Conservation (phyloP, 2,329 filamentous ascomycete species). For the Fusarium vanettenii region DNA sequence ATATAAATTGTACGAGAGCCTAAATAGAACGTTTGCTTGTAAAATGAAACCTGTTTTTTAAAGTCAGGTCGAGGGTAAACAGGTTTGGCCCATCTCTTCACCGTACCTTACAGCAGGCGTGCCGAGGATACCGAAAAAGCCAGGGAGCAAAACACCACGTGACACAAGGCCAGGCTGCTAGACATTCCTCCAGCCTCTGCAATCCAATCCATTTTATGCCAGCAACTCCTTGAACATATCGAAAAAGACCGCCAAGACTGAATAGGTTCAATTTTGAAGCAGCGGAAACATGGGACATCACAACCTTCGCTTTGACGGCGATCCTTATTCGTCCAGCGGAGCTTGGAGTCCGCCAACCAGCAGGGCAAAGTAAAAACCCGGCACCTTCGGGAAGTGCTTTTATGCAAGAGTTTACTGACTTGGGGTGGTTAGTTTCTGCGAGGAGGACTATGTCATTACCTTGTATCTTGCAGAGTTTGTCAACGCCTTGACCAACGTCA, state of each 20-base stretch:
- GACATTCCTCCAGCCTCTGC: background rate
- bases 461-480: conserved; percentile 58
- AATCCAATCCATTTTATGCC: background rate
- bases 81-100: background rate
- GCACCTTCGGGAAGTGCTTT: background rate
- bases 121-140: background rate
- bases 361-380: conserved; percentile 50
- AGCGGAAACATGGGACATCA: conserved; percentile 45
- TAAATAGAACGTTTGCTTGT: background rate
- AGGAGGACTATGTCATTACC: conserved; percentile 62
- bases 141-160: conserved; percentile 15
- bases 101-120: background rate
- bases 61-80: background rate
- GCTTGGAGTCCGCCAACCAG: conserved; percentile 55
- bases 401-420: conserved; percentile 21
- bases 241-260: background rate
- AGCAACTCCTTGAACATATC: background rate
- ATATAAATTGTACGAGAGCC: background rate
- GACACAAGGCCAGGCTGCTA: conserved; percentile 6
- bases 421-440: conserved; percentile 48
- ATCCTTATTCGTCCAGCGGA: conserved; percentile 48
- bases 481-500: conserved; percentile 55
- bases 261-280: background rate
- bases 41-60: background rate
- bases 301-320: conserved; percentile 51